Base-by-base conservation (phyloP, 495 filamentous ascomycete species). In the Saxophila tyrrhenica region DNA sequence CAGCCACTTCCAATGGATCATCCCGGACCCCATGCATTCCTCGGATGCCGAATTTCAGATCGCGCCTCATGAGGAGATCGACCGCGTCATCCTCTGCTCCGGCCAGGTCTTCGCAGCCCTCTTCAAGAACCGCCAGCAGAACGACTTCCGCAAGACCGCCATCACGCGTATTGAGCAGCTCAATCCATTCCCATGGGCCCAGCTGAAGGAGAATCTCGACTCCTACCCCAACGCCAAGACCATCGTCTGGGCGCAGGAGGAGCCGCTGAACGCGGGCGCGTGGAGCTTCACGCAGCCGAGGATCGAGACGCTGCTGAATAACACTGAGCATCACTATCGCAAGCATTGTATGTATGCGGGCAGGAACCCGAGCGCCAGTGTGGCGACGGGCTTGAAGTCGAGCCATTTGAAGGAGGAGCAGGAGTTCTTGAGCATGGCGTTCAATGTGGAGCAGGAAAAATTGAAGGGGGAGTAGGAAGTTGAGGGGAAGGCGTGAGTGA, bases 301-400 rank as follows among this genome's bases (percentile, higher is more conserved):
- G 64, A 85, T 98, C 58, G 94, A 98, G 79, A 97, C 89, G 21
- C 71, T 97, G 64, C 75, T 98, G 49, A 96, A 96, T 75, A 65
- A 87, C 54, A 96, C 92, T 2, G 66, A 91, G 71, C 75, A 92
- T 70, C 94, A 98, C 73, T 79, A 90, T 72, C 78, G 83, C 61
- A 89, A 92, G 70, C 89, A 97, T 72, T 88, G 95, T 64, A 85
- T 94, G 81, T 98, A 98, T 72, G 92, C 92, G 42, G 92, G 92
- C 63, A 82, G 92, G 63, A 78, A 85, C 64, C 89, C 89, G 19
- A 91, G 84, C 64, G 90, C 92, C 29, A 86, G 81, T 64, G 91
- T 96, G 42, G 92, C 92, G 41, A 95, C 90, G 45, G 92, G 92
- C 67, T 68, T 92, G 61, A 98, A 98, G 84, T 70, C 76, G 25